Percentiles rank a stretch among this genome's conserved stretches.
Conservation (phyloP, 148 eudicot genomes). For the Rhododendron mucronatum region DNA sequence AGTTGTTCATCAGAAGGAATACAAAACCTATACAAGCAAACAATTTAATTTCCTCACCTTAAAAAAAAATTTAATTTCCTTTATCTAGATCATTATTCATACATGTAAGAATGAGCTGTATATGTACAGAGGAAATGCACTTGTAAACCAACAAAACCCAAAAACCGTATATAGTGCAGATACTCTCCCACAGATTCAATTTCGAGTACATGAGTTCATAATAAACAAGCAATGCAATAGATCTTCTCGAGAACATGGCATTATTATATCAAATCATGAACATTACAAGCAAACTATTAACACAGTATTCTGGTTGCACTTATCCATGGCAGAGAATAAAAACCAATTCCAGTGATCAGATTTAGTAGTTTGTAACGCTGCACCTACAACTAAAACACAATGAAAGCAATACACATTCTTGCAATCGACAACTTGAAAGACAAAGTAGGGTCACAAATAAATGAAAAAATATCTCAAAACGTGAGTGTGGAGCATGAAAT, state of each 20-base stretch:
- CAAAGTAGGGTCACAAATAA: background rate
- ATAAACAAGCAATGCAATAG: background rate
- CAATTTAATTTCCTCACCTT: too few species aligned
- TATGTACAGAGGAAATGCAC: too few species aligned
- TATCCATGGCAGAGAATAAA: background rate
- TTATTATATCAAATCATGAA: background rate
- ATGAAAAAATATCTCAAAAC: background rate
- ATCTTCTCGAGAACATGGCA: background rate
- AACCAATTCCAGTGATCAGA: background rate
- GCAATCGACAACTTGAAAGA: background rate
- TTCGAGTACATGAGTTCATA: background rate
- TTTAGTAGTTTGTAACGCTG: background rate
- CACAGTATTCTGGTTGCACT: background rate
- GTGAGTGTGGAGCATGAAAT: background rate
- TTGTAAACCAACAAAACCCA: too few species aligned
- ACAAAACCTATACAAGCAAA: too few species aligned
- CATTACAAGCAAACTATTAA: background rate
- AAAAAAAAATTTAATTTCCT: too few species aligned
- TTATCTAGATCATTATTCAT: too few species aligned
- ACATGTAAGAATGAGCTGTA: too few species aligned
- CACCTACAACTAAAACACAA: background rate
- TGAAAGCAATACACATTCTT: background rate
- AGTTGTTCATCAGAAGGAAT: too few species aligned
- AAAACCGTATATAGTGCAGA: background rate
- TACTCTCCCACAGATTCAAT: background rate